Conservation (phyloP, 2,329 filamentous ascomycete species). For the Cladosporium sp. region DNA sequence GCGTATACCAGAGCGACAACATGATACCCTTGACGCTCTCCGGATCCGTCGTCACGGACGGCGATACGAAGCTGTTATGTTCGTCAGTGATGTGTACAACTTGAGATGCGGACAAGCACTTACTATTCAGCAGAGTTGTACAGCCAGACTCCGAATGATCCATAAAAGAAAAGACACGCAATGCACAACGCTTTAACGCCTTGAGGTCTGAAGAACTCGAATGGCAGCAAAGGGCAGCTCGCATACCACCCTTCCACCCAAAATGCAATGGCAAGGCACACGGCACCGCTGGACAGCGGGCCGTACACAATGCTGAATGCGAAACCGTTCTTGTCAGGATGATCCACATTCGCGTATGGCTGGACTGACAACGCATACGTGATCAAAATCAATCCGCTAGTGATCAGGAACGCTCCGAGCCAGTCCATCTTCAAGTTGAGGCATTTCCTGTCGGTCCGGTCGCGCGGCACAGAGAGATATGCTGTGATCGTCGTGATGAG, state of each 20-base stretch:
- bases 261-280: conserved; percentile 25
- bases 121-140: conserved; percentile 27
- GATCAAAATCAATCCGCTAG: conserved; percentile 31
- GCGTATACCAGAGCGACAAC: conserved; percentile 33
- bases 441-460: conserved; percentile 27
- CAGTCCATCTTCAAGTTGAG: conserved; percentile 35
- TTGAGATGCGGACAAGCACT: background rate
- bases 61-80: conserved; percentile 11
- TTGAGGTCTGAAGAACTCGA: conserved; percentile 32
- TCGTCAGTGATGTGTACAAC: conserved; percentile 5
- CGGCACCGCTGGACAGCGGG: conserved; percentile 26
- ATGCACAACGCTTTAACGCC: conserved; percentile 30
- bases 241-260: conserved; percentile 34
- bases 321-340: conserved; percentile 22
- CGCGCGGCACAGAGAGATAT: conserved; percentile 31
- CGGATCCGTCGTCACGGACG: conserved; percentile 11
- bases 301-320: conserved; percentile 25
- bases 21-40: conserved; percentile 24
- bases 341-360: conserved; percentile 22
- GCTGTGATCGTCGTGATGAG: conserved; percentile 27
- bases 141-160: conserved; percentile 32
- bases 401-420: conserved; percentile 31
- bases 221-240: conserved; percentile 31
- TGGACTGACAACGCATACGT: conserved; percentile 33
- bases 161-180: conserved; percentile 34